Base-by-base conservation (phyloP, 495 filamentous ascomycete species). In the Apiosordaria backusii region DNA sequence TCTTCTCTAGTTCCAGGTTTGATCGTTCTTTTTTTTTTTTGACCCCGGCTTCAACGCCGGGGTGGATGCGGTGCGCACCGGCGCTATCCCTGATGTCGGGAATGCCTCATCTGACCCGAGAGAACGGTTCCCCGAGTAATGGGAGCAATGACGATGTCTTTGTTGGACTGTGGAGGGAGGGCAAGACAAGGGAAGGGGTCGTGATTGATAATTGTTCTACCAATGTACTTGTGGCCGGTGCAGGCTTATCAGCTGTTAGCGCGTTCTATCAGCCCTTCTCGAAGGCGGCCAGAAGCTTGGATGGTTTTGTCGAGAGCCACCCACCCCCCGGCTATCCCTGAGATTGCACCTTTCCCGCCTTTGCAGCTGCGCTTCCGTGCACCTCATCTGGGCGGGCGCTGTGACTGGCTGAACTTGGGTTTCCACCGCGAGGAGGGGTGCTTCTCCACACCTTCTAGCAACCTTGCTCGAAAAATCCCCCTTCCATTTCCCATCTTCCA, bases 181-280 rank as follows among this genome's bases (percentile, higher is more conserved):
- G 7, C 27, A 45, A 45, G 35, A 45, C 35, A 45, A 45, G 16
- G 35, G 16, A 29, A 29, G 24, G 26, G 24, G 16, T 19, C 24
- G 27, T 29, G 9, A 25, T 61, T 45, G 24, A 19, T 29, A 61
- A 35, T 25, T 35, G 45, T 19, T 52, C 35, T 19, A 35, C 6
- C 4, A 52, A 62, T 29, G 4, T 6, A 21, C 35, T 6, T 4
- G 59, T 18, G 35, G 19, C 23, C 50, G 16, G 19, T 54, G 23
- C 10, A 61, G 53, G 22, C 50, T 50, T 13, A 53, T 18, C 29
- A 9, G 29, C 52, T 1, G 26, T 60, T 74, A 71, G 70, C 66
- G 67, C 62, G 69, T 77, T 78, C 76, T 68, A 76, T n/a, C 73
- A 45, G 61, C 61, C 71, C 71, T 78, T 78, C 76, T 69, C 72